Evolutionary conservation across 2,329 filamentous ascomycete genomes (phyloP).

Genomic region (Trichoderma harzianum): DNA sequence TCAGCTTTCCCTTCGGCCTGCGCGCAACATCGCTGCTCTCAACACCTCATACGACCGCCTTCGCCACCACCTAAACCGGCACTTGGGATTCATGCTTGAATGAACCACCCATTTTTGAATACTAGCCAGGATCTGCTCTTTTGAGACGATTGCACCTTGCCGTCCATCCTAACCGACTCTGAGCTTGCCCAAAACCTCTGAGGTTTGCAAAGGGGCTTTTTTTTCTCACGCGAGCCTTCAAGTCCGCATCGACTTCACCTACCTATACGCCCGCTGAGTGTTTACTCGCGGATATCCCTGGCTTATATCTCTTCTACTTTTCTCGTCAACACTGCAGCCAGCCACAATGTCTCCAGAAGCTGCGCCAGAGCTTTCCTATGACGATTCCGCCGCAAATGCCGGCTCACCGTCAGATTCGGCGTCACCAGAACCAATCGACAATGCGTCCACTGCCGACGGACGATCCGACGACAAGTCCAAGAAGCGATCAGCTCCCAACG

Average conservation of each 20-base stretch:
- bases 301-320: background rate
- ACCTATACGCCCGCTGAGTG: background rate
- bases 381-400: background rate
- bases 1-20: background rate
- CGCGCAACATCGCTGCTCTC: background rate
- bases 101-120: background rate
- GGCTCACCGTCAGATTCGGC: constrained; percentile 15
- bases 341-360: constrained; percentile 9
- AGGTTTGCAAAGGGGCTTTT: background rate
- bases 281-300: background rate
- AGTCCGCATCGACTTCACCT: background rate
- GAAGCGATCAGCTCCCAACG: constrained; percentile 33
- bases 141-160: background rate
- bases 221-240: background rate
- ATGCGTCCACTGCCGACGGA: background rate
- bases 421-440: constrained; percentile 11
- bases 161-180: background rate
- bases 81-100: background rate
- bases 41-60: background rate
- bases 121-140: background rate
- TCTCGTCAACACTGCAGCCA: background rate
- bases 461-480: constrained; percentile 27
- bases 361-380: background rate
- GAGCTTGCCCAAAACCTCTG: background rate
- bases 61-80: background rate